Evolutionary conservation across 31 red algal species (phyloP).

Genomic region (Porphyra umbilicalis): DNA sequence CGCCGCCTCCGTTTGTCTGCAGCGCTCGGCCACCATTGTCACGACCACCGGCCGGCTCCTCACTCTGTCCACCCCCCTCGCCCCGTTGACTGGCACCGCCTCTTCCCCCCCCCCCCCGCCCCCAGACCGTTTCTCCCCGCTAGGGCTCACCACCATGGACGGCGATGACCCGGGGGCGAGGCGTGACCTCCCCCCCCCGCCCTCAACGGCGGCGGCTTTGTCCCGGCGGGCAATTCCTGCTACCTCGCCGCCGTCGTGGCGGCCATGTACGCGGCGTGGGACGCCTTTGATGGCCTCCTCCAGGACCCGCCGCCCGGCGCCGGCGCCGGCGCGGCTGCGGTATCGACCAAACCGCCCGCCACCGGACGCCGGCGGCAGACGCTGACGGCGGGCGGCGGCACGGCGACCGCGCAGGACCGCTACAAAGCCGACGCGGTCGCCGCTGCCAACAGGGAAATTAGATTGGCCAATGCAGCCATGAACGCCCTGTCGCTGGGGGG

Average conservation of each 20-base stretch:
- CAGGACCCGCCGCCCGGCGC: background rate
- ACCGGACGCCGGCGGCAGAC: too few species aligned
- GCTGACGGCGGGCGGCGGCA: background rate
- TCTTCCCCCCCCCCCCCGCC: too few species aligned
- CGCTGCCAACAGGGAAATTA: too few species aligned
- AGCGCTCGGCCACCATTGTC: too few species aligned
- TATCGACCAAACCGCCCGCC: too few species aligned
- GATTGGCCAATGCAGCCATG: background rate
- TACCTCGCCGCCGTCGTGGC: constrained; percentile 25
- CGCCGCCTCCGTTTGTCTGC: too few species aligned
- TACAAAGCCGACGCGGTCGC: background rate
- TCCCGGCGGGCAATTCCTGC: constrained; percentile 45
- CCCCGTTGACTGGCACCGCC: too few species aligned
- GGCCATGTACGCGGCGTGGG: constrained; percentile 25
- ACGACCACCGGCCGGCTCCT: too few species aligned
- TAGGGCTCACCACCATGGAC: too few species aligned
- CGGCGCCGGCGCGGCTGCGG: too few species aligned
- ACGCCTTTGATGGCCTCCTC: constrained; percentile 30
- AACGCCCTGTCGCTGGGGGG: background rate
- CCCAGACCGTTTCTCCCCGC: too few species aligned
- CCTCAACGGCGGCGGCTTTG: background rate
- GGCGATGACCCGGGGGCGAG: background rate
- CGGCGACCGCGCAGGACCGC: background rate
- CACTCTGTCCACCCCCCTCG: too few species aligned
- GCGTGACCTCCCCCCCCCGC: background rate